Base-by-base conservation (phyloP, 2,329 filamentous ascomycete species). In the Aspergillus cejpii region DNA sequence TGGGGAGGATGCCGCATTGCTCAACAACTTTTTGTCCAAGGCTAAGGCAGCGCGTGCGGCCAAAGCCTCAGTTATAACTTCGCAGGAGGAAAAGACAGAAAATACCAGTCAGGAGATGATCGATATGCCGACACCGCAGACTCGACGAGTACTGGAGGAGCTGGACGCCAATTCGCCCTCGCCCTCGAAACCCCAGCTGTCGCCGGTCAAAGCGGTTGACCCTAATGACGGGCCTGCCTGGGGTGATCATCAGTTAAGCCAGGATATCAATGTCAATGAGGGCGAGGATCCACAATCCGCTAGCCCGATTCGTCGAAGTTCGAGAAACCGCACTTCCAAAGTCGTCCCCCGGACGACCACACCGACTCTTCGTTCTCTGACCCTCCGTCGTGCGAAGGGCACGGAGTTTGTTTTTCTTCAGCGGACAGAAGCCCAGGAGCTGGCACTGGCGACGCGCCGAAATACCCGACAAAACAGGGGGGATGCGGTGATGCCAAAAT, bases 391-490 rank as follows among this genome's bases (percentile, higher is more conserved):
- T 10, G 61, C 69, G 3, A 71, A 67, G 39, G 70, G 70, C 4
- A 71, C 61, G 5, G 70, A 73, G 40, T 72, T 73, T 41, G 57
- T 73, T 21, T 71, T 72, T 43, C 56, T 64, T 20, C 61, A 70
- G 38, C 60, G 61, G 8, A 66, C 68, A 2, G 68, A 72, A 39
- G 58, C 60, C 5, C 69, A 71, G 49, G 62, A 71, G 31, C 47
- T 71, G 21, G 66, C 70, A 0, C 56, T 72, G 31, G 44, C 58
- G 10, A 73, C 70, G 5, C 62, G 67, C 41, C 61, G 63, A 19
- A 72, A 73, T 47, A 73, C 70, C 8, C 62, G 62, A 40, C 54
- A 60, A 23, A 73, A 73, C 53, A 66, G 64, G 43, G 69, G 67
- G 6, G 55, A 61, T 49, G 57, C 69, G 6, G 43, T 63, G 24